These are phyloP conservation scores for Zygnema circumcarinatum DNA, from an alignment of 139 green algal species.

Conservation along the genomic window DNA sequence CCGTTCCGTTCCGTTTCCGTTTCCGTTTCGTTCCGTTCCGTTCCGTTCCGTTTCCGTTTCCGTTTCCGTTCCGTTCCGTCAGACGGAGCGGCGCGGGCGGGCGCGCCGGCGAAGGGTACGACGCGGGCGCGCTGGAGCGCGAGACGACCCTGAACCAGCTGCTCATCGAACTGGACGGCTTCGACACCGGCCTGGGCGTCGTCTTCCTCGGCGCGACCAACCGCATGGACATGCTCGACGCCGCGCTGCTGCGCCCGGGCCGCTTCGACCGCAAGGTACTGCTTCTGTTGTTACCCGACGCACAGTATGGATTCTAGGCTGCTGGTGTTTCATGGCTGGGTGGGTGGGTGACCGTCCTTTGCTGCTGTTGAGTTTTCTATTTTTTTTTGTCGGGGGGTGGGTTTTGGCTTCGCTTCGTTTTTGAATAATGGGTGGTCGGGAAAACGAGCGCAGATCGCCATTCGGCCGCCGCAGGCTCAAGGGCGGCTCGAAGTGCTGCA, in stretches of 20 bases:
- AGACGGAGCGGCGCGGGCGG: background rate
- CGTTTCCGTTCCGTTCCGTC: too few relatives aligned
- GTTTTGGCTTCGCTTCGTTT: too few relatives aligned
- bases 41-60: too few relatives aligned
- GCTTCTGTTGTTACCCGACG: background rate
- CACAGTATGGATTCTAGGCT: constrained; percentile 5
- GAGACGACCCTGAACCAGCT: constrained; percentile 99
- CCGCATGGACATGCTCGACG: constrained; percentile 85
- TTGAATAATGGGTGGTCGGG: too few relatives aligned
- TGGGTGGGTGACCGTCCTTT: background rate
- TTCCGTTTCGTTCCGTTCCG: too few relatives aligned
- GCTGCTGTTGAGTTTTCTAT: background rate
- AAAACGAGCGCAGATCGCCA: constrained; percentile 53
- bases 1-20: too few relatives aligned
- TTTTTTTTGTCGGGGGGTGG: too few relatives aligned
- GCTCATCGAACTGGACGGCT: constrained; percentile 98
- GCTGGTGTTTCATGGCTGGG: background rate
- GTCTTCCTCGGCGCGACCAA: constrained; percentile 96
- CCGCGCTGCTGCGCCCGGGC: constrained; percentile 84
- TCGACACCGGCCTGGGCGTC: constrained; percentile 89
- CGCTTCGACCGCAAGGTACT: constrained; percentile 76
- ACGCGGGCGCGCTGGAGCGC: constrained; percentile 92
- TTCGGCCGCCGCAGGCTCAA: constrained; percentile 15
- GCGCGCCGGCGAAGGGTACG: constrained; percentile 19
- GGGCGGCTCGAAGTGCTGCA: constrained; percentile 76